Base-by-base conservation (phyloP, 2,329 filamentous ascomycete genomes). In the Xylariales sp. region DNA sequence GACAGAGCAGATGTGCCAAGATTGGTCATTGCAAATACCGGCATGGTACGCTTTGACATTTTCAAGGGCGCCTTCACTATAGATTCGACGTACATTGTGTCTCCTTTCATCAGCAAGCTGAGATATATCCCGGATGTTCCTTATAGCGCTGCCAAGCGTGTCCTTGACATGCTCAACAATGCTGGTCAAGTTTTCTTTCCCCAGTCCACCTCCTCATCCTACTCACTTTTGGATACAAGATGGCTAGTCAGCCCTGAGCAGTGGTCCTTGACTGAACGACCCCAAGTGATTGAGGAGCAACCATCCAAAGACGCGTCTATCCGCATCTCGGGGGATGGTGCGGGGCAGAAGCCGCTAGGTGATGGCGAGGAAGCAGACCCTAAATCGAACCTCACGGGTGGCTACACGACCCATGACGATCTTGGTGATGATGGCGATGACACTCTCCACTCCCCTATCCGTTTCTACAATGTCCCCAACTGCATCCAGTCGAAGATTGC, bases 41-140 rank as follows among this genome's bases (percentile, higher is more conserved):
- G 93, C 18, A 87, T 86, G 4, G 81, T 98, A 48, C 85, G 93
- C 30, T 98, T 97, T 60, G 93, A 98, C 59, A 86, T 98, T 44
- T 95, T 96, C 71, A 81, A 91, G 59, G 93, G 93, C 0, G 70
- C 83, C 0, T 97, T 97, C 55, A 97, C 93, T 0, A 79, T 81
- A 27, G 93, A 98, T 57, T 84, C 83, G 4, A 88, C 85, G 0
- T 97, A 81, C 56, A 83, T 91, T 27, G 74, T 97, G 19, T 94
- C 86, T 7, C 93, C 93, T 0, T 98, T 98, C 57, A 80, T 78
- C 2, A 95, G 84, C 60, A 78, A 76, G 2, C 85, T 96, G 59
- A 71, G 74, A 18, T 88, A 81, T 49, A 71, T 96, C 36, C 81
- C 83, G 37, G 80, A 94, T 50, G 85, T 98, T 5, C 87, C 90